phyloP scores from a whole-genome alignment of 805 yeast genomes.

The Zygosaccharomyces lentus region DNA sequence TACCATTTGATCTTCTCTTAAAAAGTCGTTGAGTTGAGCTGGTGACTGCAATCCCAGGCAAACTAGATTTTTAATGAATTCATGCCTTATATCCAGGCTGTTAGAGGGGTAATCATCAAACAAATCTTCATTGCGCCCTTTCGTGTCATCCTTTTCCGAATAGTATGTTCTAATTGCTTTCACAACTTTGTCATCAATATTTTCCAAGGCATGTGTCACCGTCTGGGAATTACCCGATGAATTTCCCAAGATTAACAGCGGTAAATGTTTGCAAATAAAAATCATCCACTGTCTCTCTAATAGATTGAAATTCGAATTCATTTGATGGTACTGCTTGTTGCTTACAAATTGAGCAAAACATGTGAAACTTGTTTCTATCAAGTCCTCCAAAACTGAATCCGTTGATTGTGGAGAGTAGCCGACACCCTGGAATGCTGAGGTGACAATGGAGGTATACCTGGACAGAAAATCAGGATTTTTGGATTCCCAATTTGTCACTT shows the following conservation, averaged over 20 bases:
- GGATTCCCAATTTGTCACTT: constrained; percentile 36
- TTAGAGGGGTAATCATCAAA: constrained; percentile 49
- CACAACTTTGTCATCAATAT: constrained; percentile 30
- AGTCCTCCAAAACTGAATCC: constrained; percentile 27
- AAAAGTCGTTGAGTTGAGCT: constrained; percentile 31
- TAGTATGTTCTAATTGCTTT: constrained; percentile 35
- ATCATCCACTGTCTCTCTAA: constrained; percentile 42
- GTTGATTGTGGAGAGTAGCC: constrained; percentile 19
- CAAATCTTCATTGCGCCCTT: constrained; percentile 43
- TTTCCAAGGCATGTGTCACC: constrained; percentile 26
- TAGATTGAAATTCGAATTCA: constrained; percentile 33
- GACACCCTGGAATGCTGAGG: constrained; percentile 32
- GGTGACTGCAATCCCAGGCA: constrained; percentile 39
- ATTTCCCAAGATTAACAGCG: constrained; percentile 39
- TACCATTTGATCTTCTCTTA: constrained; percentile 40
- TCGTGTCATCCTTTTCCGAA: constrained; percentile 34
- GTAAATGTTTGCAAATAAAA: constrained; percentile 45
- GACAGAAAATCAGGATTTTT: constrained; percentile 31
- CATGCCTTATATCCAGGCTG: constrained; percentile 47
- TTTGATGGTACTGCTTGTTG: constrained; percentile 39
- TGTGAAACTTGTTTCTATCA: constrained; percentile 38
- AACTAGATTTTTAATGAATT: constrained; percentile 44
- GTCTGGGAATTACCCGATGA: constrained; percentile 26
- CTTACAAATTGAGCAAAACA: constrained; percentile 44
- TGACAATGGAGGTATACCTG: constrained; percentile 32